Evolutionary conservation across 352 stramenopile species (phyloP).

Genomic region (Phytophthora podocarpi): DNA sequence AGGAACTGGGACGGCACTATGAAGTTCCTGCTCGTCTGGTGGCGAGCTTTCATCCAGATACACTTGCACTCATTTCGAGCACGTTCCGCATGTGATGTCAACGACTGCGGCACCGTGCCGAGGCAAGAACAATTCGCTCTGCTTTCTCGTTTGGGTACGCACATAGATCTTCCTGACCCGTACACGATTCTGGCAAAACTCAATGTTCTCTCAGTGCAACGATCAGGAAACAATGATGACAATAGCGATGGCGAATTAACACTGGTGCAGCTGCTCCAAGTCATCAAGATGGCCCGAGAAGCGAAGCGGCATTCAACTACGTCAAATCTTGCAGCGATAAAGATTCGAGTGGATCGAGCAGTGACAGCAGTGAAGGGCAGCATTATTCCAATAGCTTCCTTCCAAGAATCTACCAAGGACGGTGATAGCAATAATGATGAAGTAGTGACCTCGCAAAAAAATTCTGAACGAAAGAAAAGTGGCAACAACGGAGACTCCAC

Average conservation of each 20-base stretch:
- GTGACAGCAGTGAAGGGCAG: not conserved
- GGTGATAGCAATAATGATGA: not conserved
- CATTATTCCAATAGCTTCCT: not conserved
- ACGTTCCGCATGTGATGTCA: slow-evolving; percentile 52
- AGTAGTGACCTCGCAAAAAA: not conserved
- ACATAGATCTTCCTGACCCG: slow-evolving; percentile 47
- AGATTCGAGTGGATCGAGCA: slow-evolving; percentile 5
- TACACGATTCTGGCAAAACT: slow-evolving; percentile 43
- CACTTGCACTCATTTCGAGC: slow-evolving; percentile 34
- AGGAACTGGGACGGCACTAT: slow-evolving; percentile 34
- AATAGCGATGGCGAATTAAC: slow-evolving; percentile 18
- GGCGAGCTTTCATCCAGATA: slow-evolving; percentile 37
- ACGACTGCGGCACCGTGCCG: slow-evolving; percentile 40
- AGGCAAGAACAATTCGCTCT: slow-evolving; percentile 48
- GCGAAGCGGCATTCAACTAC: slow-evolving; percentile 5
- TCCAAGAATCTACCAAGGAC: not conserved
- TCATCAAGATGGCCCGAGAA: slow-evolving; percentile 25
- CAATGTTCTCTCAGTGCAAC: slow-evolving; percentile 2
- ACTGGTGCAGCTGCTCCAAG: slow-evolving; percentile 35
- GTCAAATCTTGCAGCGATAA: slow-evolving; percentile 10
- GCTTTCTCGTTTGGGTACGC: slow-evolving; percentile 39
- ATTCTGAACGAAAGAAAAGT: not conserved
- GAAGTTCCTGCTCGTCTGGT: slow-evolving; percentile 31
- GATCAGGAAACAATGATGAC: not conserved
- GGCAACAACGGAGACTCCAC: not conserved